Conservation (phyloP, 345 rosid genomes). For the Aquilaria sinensis region DNA sequence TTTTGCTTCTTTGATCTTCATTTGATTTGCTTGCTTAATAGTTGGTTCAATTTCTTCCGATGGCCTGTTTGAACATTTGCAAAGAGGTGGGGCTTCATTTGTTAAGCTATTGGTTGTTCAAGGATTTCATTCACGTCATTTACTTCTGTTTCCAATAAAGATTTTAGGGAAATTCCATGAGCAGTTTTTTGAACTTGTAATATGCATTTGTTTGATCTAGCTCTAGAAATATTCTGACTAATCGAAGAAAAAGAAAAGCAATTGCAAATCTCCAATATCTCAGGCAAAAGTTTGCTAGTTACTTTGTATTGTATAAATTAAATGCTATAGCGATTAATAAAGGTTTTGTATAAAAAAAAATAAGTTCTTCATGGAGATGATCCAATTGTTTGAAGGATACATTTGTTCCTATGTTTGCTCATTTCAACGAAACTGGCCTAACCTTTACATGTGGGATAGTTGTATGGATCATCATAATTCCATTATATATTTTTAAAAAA, state of each 20-base stretch:
- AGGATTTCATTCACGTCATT: not conserved
- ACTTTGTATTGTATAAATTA: no score
- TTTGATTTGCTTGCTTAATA: not conserved
- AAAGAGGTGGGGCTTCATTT: constrained; percentile 22
- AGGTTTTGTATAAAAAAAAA: no score
- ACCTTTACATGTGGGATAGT: no score
- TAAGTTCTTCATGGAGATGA: no score
- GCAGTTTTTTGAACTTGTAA: not conserved
- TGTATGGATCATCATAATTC: no score
- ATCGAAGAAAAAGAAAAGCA: not conserved
- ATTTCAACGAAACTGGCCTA: no score
- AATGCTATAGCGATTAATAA: no score
- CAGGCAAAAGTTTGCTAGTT: no score
- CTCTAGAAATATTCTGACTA: not conserved
- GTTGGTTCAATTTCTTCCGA: not conserved
- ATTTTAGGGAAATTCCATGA: not conserved
- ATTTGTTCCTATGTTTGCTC: no score
- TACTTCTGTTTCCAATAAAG: not conserved
- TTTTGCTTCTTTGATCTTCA: not conserved
- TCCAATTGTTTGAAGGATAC: no score
- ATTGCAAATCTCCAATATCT: no score
- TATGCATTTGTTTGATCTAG: not conserved
- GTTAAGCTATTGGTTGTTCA: not conserved
- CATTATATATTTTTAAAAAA: no score
- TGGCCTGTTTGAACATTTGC: constrained; percentile 24